These are phyloP conservation scores for Gossypium trilobum DNA, from an alignment of 441 rosid genomes.

Conservation along the genomic window DNA sequence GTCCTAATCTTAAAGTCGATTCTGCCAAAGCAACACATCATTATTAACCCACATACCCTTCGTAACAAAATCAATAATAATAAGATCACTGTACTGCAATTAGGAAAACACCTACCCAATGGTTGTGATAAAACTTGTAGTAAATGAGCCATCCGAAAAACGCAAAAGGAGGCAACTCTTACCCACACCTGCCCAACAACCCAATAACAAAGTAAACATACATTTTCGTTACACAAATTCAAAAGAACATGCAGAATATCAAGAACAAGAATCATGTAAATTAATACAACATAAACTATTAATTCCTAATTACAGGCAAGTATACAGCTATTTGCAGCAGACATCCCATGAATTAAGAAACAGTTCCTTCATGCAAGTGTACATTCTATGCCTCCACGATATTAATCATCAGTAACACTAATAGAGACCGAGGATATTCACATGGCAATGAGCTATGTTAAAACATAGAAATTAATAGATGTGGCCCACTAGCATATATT, in stretches of 20 bases:
- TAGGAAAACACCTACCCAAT: conserved; percentile 57
- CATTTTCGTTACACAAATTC: neutral
- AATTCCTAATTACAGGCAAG: neutral
- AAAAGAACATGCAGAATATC: neutral
- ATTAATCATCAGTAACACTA: neutral
- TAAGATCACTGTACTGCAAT: neutral
- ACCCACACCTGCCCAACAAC: conserved; percentile 64
- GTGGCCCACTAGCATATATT: neutral
- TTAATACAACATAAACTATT: neutral
- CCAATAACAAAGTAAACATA: conserved; percentile 14
- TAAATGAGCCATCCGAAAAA: conserved; percentile 96
- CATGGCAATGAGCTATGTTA: neutral
- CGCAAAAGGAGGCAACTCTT: conserved; percentile 99
- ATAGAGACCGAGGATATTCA: too few relatives aligned
- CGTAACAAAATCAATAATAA: neutral
- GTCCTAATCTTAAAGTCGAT: conserved; percentile 98
- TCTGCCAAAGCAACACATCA: conserved; percentile 26
- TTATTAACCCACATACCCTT: neutral
- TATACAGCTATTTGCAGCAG: neutral
- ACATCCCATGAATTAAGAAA: neutral
- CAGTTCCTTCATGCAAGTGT: neutral
- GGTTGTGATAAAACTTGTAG: conserved; percentile 94
- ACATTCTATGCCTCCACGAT: neutral
- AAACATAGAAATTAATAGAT: neutral
- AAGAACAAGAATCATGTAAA: neutral